These are phyloP conservation scores for Alisma plantagoaquatica DNA, from an alignment of 106 monocot species.

Conservation along the genomic window DNA sequence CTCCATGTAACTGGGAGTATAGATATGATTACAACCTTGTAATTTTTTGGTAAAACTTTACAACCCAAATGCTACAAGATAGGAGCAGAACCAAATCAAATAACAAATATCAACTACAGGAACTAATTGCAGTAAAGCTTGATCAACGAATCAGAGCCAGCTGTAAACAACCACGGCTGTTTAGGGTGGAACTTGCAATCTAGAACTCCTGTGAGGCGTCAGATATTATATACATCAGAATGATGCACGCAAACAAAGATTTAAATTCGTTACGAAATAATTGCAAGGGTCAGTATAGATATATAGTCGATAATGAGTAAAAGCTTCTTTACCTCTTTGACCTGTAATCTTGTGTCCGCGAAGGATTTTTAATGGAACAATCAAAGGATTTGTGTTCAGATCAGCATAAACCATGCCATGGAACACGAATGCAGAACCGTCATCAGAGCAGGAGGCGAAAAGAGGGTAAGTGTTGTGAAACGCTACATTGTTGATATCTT, in stretches of 20 bases:
- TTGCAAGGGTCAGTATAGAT: too few species aligned
- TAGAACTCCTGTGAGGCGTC: conserved; percentile 49
- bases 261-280: neutral
- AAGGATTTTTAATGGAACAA: conserved; percentile 96
- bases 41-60: too few species aligned
- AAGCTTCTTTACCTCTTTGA: conserved; percentile 67
- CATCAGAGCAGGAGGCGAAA: conserved; percentile 89
- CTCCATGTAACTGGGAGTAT: too few species aligned
- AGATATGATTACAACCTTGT: too few species aligned
- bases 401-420: conserved; percentile 96
- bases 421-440: conserved; percentile 81
- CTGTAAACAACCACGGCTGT: conserved; percentile 95
- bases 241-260: neutral
- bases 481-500: conserved; percentile 87
- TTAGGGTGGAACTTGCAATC: conserved; percentile 93
- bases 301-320: too few species aligned
- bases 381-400: conserved; percentile 92
- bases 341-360: conserved; percentile 51
- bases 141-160: conserved; percentile 81
- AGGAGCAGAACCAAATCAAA: too few species aligned
- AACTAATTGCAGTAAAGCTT: conserved; percentile 72
- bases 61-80: too few species aligned
- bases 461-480: conserved; percentile 90
- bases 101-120: neutral
- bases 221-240: neutral